phyloP scores from a whole-genome alignment of 495 filamentous ascomycete species.

The Neurospora sp. region DNA sequence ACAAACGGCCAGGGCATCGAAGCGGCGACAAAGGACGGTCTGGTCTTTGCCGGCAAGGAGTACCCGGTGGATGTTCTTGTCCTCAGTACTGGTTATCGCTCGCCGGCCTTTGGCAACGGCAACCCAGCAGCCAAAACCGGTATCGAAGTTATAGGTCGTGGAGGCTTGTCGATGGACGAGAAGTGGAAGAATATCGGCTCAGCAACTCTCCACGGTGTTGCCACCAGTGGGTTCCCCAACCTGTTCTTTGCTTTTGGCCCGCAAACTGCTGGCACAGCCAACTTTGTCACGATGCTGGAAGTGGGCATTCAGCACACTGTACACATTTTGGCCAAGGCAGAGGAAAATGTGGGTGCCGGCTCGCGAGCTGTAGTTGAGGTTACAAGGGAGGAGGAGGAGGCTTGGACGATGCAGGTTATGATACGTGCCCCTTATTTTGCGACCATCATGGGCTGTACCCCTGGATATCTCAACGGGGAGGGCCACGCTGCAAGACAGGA shows the following conservation, averaged over 20 bases:
- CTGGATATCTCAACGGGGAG: slow-evolving; percentile 45
- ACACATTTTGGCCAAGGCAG: slow-evolving; percentile 37
- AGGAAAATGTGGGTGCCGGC: slow-evolving; percentile 17
- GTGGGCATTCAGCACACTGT: slow-evolving; percentile 28
- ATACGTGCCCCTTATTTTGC: slow-evolving; percentile 28
- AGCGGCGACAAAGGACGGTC: slow-evolving; percentile 23
- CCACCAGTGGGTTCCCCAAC: slow-evolving; percentile 41
- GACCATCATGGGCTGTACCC: slow-evolving; percentile 40
- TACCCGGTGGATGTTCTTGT: slow-evolving; percentile 40
- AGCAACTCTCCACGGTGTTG: slow-evolving; percentile 39
- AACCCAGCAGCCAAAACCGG: slow-evolving; percentile 24
- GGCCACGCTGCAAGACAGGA: slow-evolving; percentile 20
- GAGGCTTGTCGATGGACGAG: slow-evolving; percentile 31
- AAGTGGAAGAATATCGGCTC: slow-evolving; percentile 28
- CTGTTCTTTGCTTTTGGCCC: slow-evolving; percentile 35
- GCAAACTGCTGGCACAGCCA: slow-evolving; percentile 32
- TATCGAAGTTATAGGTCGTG: slow-evolving; percentile 31
- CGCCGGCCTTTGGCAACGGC: slow-evolving; percentile 20
- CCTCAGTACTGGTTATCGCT: slow-evolving; percentile 37
- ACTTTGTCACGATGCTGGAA: slow-evolving; percentile 35
- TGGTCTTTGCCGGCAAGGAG: slow-evolving; percentile 30
- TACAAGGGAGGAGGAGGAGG: slow-evolving; percentile 31
- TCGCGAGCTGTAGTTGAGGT: slow-evolving; percentile 32
- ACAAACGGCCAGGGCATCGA: slow-evolving; percentile 43
- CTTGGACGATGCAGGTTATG: slow-evolving; percentile 36